Evolutionary conservation across 2,329 filamentous ascomycete species (phyloP).

Genomic region (Mollisiaceae sp.): DNA sequence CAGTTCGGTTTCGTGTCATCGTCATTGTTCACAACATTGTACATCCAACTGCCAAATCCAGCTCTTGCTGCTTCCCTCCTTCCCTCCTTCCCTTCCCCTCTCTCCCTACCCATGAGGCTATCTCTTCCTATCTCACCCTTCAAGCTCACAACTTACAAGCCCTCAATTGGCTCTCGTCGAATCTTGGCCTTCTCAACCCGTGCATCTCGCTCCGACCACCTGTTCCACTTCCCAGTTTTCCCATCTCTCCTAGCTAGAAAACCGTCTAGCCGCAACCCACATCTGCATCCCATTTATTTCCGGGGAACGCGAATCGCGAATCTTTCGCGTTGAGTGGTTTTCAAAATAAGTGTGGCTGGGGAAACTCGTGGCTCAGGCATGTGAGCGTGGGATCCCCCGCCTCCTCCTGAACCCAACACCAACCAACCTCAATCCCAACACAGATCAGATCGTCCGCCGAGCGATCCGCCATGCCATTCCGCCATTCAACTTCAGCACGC

Average conservation of each 20-base stretch:
- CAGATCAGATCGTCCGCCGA: too few relatives aligned
- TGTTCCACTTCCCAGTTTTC: neutral
- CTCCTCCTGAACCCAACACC: neutral
- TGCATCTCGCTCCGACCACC: neutral
- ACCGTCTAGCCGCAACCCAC: neutral
- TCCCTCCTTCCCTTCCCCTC: too few relatives aligned
- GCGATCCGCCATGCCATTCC: neutral
- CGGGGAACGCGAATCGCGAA: neutral
- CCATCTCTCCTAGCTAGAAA: neutral
- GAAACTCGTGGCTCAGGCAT: neutral
- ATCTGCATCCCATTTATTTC: neutral
- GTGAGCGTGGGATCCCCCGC: neutral
- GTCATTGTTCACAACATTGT: neutral
- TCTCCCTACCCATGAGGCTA: too few relatives aligned
- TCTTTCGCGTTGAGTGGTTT: neutral
- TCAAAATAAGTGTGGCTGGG: neutral
- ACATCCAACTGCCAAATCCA: neutral
- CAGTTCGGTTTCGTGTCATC: neutral
- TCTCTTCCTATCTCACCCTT: neutral
- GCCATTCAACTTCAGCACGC: neutral
- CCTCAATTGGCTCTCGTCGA: neutral
- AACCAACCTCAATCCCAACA: too few relatives aligned
- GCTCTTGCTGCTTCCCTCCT: neutral
- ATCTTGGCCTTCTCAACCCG: neutral
- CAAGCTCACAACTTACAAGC: neutral